A percentile compares a stretch with the other conserved stretches of the same genome.
These are phyloP conservation scores for Metarhizium album DNA, from an alignment of 2,329 filamentous ascomycete species.

Conservation along the genomic window DNA sequence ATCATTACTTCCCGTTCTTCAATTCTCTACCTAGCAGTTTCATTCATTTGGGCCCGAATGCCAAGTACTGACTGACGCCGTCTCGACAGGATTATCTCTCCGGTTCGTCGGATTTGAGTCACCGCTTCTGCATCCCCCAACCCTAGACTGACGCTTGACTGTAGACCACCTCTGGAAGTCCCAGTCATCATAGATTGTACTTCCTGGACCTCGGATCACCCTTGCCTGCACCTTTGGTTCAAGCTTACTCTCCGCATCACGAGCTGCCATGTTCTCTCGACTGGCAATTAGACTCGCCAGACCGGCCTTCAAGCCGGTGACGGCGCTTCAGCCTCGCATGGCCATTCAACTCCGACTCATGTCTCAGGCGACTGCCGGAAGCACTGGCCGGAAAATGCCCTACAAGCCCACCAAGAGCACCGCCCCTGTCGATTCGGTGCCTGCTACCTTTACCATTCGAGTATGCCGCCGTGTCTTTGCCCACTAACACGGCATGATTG, in stretches of 20 bases:
- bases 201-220: slow-evolving; percentile 1
- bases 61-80: slow-evolving; percentile 35
- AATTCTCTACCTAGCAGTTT: not conserved
- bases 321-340: slow-evolving; percentile 27
- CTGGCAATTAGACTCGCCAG: slow-evolving; percentile 41
- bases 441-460: slow-evolving; percentile 87
- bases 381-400: slow-evolving; percentile 59
- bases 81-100: slow-evolving; percentile 59
- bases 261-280: slow-evolving; percentile 47
- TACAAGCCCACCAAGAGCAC: slow-evolving; percentile 46
- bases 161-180: slow-evolving; percentile 34
- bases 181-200: slow-evolving; percentile 18
- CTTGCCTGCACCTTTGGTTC: not conserved
- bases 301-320: slow-evolving; percentile 36
- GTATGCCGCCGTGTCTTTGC: slow-evolving; percentile 33
- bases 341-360: slow-evolving; percentile 27
- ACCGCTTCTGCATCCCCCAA: slow-evolving; percentile 22
- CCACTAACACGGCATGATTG: not conserved
- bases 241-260: not conserved
- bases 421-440: slow-evolving; percentile 44
- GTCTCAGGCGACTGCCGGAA: slow-evolving; percentile 40
- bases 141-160: slow-evolving; percentile 10
- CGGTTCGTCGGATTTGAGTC: slow-evolving; percentile 40
- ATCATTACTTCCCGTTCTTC: not conserved
- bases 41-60: not conserved